A percentile compares a stretch with the other conserved stretches of the same genome.
Evolutionary conservation across 208 protist species (phyloP).

Genomic region (Wallacemonas rigidus): DNA sequence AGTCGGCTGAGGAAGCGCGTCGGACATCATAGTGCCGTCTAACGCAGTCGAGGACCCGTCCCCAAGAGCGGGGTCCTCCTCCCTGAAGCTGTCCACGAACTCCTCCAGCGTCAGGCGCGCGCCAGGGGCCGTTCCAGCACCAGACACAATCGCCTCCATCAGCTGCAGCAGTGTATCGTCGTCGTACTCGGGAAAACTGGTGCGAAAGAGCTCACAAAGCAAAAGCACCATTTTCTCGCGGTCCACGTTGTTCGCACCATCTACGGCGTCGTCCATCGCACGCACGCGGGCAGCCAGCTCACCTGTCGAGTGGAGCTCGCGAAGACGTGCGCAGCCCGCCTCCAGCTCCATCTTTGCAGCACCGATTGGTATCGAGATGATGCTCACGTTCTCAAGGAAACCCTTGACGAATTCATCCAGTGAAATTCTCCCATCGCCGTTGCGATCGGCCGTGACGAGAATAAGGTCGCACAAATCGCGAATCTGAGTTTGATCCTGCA

Average conservation of each 20-base stretch:
- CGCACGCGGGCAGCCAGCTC: slow-evolving; percentile 48
- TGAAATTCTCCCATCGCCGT: slow-evolving; percentile 45
- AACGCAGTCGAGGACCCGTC: slow-evolving; percentile 2
- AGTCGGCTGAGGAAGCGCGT: slow-evolving; percentile 16
- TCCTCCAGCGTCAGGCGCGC: slow-evolving; percentile 62
- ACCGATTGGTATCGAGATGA: slow-evolving; percentile 57
- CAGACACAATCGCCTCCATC: slow-evolving; percentile 67
- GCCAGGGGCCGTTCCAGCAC: slow-evolving; percentile 41
- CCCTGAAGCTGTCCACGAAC: slow-evolving; percentile 66
- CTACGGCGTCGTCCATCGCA: slow-evolving; percentile 17
- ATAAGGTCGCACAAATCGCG: slow-evolving; percentile 78
- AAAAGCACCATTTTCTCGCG: slow-evolving; percentile 50
- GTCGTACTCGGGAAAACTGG: slow-evolving; percentile 65
- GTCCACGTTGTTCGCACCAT: slow-evolving; percentile 42
- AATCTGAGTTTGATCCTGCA: slow-evolving; percentile 62
- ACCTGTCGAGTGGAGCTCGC: slow-evolving; percentile 58
- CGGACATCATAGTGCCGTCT: background rate
- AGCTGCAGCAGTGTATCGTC: slow-evolving; percentile 58
- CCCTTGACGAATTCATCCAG: slow-evolving; percentile 63
- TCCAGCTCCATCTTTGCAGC: slow-evolving; percentile 61
- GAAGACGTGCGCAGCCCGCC: slow-evolving; percentile 49
- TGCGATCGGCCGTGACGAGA: slow-evolving; percentile 69
- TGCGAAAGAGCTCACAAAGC: slow-evolving; percentile 58
- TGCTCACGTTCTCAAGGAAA: slow-evolving; percentile 59
- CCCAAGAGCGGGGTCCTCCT: slow-evolving; percentile 48